A percentile compares a stretch with the other conserved stretches of the same genome.
These are phyloP conservation scores for Mimosa bimucronata DNA, from an alignment of 306 rosid genomes.

Conservation along the genomic window DNA sequence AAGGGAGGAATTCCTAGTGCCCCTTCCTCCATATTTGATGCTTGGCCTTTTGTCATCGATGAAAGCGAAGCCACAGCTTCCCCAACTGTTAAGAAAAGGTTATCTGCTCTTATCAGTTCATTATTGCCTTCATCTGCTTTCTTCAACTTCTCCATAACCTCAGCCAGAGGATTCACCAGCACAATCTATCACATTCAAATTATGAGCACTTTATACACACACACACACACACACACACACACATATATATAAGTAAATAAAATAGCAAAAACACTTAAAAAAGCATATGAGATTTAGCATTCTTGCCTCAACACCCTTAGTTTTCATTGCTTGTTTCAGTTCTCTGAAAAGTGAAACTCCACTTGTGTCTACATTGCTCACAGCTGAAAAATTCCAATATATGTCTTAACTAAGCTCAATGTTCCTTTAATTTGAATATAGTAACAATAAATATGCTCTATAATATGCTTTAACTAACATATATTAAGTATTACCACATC, in stretches of 20 bases:
- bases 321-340: conserved; percentile 55
- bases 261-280: conserved; percentile 7
- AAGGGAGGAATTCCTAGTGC: conserved; percentile 11
- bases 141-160: conserved; percentile 67
- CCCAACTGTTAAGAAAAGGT: conserved; percentile 72
- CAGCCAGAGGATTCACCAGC: conserved; percentile 93
- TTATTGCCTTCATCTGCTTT: conserved; percentile 51
- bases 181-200: conserved; percentile 56
- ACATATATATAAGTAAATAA: neutral
- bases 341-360: conserved; percentile 77
- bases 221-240: too few relatives aligned
- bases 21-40: conserved; percentile 39
- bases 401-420: neutral
- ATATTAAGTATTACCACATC: too few relatives aligned
- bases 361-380: conserved; percentile 84
- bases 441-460: neutral
- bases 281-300: neutral
- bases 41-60: conserved; percentile 45
- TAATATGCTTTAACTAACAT: neutral
- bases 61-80: conserved; percentile 77
- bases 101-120: conserved; percentile 47
- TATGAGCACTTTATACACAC: neutral
- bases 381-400: conserved; percentile 62
- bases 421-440: neutral
- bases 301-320: conserved; percentile 68